Percentiles rank a stretch among this genome's conserved stretches.
Conservation (phyloP, 2,329 filamentous ascomycete species). For the Davidsoniella virescens region DNA sequence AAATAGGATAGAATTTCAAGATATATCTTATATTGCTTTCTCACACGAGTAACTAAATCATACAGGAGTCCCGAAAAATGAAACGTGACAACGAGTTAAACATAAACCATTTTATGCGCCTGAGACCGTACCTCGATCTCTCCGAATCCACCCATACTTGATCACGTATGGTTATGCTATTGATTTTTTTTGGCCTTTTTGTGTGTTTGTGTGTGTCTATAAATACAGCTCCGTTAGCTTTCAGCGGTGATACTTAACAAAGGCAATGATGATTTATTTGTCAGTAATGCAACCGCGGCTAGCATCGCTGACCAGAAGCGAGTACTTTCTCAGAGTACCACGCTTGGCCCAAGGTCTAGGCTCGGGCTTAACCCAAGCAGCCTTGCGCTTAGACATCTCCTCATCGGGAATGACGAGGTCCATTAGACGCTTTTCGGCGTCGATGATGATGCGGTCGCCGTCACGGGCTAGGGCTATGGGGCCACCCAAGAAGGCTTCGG, state of each 20-base stretch:
- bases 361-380: slow-evolving; percentile 46
- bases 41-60: background rate
- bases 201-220: background rate
- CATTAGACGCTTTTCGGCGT: slow-evolving; percentile 56
- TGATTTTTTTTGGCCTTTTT: background rate
- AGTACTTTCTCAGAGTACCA: slow-evolving; percentile 58
- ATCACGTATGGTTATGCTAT: background rate
- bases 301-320: slow-evolving; percentile 39
- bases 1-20: background rate
- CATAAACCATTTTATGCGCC: slow-evolving; percentile 11
- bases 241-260: background rate
- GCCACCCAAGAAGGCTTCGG: slow-evolving; percentile 71
- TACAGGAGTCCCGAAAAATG: slow-evolving; percentile 6
- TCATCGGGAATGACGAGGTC: slow-evolving; percentile 50
- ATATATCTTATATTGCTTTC: background rate
- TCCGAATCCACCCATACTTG: background rate
- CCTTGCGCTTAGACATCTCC: slow-evolving; percentile 42
- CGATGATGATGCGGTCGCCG: slow-evolving; percentile 67
- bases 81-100: background rate
- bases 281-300: slow-evolving; percentile 45
- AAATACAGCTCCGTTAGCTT: background rate
- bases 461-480: slow-evolving; percentile 71
- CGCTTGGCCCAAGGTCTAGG: slow-evolving; percentile 33
- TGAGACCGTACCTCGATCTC: slow-evolving; percentile 7
- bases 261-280: slow-evolving; percentile 5